phyloP scores from a whole-genome alignment of 2,329 filamentous ascomycete species.

The Fusarium gaditjirri region DNA sequence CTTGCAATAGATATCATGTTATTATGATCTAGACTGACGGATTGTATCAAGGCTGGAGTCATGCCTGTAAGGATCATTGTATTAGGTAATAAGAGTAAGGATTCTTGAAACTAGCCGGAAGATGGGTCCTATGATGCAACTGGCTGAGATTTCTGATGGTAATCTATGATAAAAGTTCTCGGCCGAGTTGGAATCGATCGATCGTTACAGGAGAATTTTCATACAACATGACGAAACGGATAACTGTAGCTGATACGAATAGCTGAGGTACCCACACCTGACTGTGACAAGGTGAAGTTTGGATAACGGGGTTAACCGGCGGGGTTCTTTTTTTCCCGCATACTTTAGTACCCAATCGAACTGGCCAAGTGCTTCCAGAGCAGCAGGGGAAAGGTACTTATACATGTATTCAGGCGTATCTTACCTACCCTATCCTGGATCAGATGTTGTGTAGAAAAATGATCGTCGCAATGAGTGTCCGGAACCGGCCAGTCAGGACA shows the following conservation, averaged over 20 bases:
- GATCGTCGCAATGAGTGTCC: conserved; percentile 22
- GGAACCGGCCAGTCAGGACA: conserved; percentile 33
- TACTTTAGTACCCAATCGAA: conserved; percentile 19
- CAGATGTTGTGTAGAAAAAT: conserved; percentile 16
- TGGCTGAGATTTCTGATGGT: neutral
- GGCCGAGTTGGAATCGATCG: conserved; percentile 1
- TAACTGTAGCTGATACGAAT: neutral
- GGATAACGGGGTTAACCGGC: conserved; percentile 23
- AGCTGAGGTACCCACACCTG: neutral
- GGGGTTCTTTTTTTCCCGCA: conserved; percentile 1
- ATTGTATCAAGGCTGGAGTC: neutral
- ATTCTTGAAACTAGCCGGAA: neutral
- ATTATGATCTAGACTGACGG: conserved; percentile 10
- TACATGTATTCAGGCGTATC: neutral
- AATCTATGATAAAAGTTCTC: neutral
- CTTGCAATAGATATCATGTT: neutral
- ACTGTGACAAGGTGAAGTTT: neutral
- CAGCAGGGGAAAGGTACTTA: conserved; percentile 5
- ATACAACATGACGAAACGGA: neutral
- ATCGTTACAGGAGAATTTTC: neutral
- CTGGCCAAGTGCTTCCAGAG: conserved; percentile 12
- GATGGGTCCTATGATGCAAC: neutral
- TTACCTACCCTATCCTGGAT: conserved; percentile 9
- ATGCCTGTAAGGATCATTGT: conserved; percentile 3
- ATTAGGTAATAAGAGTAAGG: conserved; percentile 10